Evolutionary conservation across 139 green algal species (phyloP).

Genomic region (Chlamydomonas incerta): DNA sequence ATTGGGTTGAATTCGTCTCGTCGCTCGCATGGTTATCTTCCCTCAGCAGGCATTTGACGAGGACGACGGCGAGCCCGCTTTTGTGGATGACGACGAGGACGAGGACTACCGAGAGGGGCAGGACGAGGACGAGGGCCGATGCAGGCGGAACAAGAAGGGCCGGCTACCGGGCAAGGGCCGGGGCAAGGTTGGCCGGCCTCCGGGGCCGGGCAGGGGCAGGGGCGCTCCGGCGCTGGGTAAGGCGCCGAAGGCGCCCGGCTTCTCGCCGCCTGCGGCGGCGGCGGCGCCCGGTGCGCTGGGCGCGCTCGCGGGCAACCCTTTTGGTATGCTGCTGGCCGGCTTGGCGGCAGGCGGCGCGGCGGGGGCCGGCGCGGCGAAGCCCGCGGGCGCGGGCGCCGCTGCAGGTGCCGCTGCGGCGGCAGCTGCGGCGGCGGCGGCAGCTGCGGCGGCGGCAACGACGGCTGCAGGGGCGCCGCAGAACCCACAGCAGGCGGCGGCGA

Average conservation of each 20-base stretch:
- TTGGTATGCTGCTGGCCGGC: neutral
- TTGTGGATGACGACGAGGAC: constrained; percentile 28
- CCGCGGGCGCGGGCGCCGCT: neutral
- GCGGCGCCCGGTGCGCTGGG: neutral
- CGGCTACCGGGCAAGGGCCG: constrained; percentile 1
- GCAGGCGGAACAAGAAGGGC: neutral
- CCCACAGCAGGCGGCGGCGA: neutral
- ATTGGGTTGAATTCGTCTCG: no score
- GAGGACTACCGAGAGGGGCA: constrained; percentile 7
- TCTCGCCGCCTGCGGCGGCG: no score
- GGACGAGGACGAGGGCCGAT: constrained; percentile 24
- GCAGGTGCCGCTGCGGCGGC: neutral
- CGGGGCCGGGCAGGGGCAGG: neutral
- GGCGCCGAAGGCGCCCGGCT: neutral
- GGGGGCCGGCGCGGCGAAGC: neutral
- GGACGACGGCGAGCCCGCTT: constrained; percentile 2
- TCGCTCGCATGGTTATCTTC: no score
- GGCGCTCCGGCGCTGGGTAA: neutral
- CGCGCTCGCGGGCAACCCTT: neutral
- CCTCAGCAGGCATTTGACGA: neutral
- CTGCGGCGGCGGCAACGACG: no score
- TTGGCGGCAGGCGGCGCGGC: neutral
- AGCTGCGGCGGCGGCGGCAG: no score
- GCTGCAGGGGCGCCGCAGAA: no score
- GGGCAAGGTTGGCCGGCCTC: neutral